Base-by-base conservation (phyloP, 257 asterid genomes). In the Ajuga chamaepitys region DNA sequence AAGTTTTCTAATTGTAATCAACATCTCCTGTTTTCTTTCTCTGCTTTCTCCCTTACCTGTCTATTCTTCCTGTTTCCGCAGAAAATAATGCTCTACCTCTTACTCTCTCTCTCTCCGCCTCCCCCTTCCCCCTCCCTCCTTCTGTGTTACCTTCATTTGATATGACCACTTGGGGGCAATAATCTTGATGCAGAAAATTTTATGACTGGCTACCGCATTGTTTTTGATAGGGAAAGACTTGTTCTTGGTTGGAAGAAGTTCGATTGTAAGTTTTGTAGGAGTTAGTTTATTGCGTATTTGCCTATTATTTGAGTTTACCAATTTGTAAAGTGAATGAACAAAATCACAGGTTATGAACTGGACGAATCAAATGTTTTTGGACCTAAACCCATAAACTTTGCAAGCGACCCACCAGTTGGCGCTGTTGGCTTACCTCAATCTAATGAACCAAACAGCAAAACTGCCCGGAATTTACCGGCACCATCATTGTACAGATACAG, bases 211-310 rank as follows among this genome's bases (percentile, higher is more conserved):
- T 85, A 87, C 77, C 85, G 92, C 45, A 72, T 87, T 57, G 95
- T 85, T 68, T 87, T 90, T 77, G 96, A 90, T 68, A 81, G 97
- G 52, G 97, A 90, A 77, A 83, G 81, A 73, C 83, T 82, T 9
- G 84, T 84, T 44, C 97, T 87, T 25, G 97, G 96, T 50, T 83
- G 95, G 97, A 79, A 83, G 83, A 80, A 78, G 59, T 80, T 76
- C 28, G 80, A 89, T 65, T 85, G 95, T 85, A 77, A 79, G 96
- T 77, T 47, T 66, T 67, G 10, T 70, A 41, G 20, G 47, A 20
- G 4, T 16, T 46, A 34, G 26, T 53, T 57, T 35, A 44, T 16
- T 45, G 13, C 18, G 4, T 40, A 42, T 58, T 25, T 26, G 48
- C 38, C 32, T 18, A 22, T 45, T 7, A 40, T 28, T 16, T 12